A percentile compares a stretch with the other conserved stretches of the same genome.
Conservation (phyloP, 371 early-diverging fungal species). For the Syncephalastrum sp. region DNA sequence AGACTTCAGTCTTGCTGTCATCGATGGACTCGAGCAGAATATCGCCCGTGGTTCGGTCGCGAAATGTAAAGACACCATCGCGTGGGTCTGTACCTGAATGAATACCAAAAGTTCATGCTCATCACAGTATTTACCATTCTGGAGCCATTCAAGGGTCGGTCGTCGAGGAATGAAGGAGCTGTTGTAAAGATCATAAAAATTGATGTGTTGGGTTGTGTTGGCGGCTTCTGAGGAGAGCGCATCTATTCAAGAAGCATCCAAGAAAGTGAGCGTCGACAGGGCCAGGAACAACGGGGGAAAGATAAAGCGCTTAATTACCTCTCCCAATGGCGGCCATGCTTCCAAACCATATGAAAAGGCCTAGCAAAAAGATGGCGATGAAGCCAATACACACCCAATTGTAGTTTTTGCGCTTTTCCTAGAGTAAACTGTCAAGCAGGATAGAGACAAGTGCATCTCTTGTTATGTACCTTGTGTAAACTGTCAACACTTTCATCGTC, state of each 20-base stretch:
- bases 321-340: conserved; percentile 10
- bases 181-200: conserved; percentile 57
- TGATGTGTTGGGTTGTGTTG: conserved; percentile 25
- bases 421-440: neutral
- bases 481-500: conserved; percentile 4
- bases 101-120: neutral
- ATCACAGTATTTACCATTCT: conserved; percentile 33
- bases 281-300: neutral
- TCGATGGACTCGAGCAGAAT: conserved; percentile 45
- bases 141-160: conserved; percentile 49
- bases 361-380: conserved; percentile 14
- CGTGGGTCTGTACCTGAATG: conserved; percentile 25
- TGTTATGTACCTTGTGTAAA: conserved; percentile 8
- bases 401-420: neutral
- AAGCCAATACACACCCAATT: conserved; percentile 18
- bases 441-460: neutral
- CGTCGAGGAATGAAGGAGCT: conserved; percentile 41
- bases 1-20: conserved; percentile 20
- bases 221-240: neutral
- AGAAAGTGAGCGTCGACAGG: neutral
- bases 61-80: conserved; percentile 53
- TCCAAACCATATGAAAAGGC: conserved; percentile 20
- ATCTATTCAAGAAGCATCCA: too few species aligned
- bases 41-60: conserved; percentile 35
- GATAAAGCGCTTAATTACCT: conserved; percentile 11